Conservation (phyloP, 2,329 filamentous ascomycete species). For the Nigrospora oryzae region DNA sequence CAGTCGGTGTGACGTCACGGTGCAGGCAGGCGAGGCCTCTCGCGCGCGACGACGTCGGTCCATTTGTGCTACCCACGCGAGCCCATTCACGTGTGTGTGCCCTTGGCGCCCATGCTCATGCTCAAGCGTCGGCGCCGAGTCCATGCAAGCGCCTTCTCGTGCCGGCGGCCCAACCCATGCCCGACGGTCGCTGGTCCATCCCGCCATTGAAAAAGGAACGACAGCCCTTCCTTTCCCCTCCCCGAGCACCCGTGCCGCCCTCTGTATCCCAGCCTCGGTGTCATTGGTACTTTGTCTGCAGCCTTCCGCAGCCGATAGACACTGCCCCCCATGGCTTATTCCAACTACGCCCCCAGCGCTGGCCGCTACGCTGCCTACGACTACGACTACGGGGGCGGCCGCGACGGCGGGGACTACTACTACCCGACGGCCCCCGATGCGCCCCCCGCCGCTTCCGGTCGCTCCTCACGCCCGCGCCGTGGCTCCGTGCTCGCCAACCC, state of each 20-base stretch:
- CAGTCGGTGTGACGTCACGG: no score
- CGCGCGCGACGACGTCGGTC: no score
- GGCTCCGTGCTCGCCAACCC: background rate
- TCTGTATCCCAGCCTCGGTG: background rate
- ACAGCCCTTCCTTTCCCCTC: background rate
- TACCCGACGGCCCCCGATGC: background rate
- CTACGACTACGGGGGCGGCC: background rate
- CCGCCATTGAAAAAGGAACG: no score
- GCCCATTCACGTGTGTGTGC: no score
- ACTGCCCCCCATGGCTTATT: background rate
- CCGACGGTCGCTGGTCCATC: no score
- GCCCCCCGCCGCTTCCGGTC: background rate
- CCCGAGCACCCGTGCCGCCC: background rate
- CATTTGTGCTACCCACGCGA: no score
- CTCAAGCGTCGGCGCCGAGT: no score
- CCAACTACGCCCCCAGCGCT: background rate
- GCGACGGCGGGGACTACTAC: background rate
- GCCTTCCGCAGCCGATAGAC: background rate
- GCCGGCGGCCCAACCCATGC: no score
- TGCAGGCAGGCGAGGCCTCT: no score
- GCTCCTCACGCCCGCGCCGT: background rate
- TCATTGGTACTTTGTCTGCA: background rate
- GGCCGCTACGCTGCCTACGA: background rate
- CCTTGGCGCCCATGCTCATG: no score
- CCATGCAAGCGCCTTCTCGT: no score